Evolutionary conservation across 768 basidiomycete species (phyloP).

Genomic region (Rhizopogon sp.): DNA sequence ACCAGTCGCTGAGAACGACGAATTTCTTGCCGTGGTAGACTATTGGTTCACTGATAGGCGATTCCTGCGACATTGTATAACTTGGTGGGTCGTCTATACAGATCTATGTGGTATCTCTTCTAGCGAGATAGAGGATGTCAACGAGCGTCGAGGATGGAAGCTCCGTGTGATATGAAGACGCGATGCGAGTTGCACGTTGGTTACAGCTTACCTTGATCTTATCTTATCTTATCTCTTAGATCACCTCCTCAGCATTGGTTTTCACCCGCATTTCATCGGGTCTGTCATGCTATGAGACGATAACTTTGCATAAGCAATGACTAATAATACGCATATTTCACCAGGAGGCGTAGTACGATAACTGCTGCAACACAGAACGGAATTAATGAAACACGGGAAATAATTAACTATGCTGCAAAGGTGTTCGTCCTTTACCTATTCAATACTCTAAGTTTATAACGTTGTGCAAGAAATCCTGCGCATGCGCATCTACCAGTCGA

Average conservation of each 20-base stretch:
- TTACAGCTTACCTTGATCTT: neutral
- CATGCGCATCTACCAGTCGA: conserved; percentile 69
- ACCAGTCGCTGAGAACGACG: conserved; percentile 90
- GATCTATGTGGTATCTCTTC: neutral
- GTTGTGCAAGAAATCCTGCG: conserved; percentile 1
- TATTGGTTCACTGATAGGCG: conserved; percentile 73
- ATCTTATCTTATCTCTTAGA: conserved; percentile 16
- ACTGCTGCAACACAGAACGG: neutral
- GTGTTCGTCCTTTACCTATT: neutral
- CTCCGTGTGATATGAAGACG: neutral
- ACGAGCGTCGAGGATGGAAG: neutral
- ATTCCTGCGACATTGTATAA: conserved; percentile 42
- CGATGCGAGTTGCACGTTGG: neutral
- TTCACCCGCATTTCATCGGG: too few species aligned
- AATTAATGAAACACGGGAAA: neutral
- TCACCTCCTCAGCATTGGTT: neutral
- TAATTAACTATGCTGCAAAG: conserved; percentile 4
- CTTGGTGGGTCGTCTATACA: neutral
- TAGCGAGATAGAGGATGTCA: neutral
- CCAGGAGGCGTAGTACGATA: neutral
- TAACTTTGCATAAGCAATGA: neutral
- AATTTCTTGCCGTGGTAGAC: conserved; percentile 82
- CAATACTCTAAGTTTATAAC: neutral
- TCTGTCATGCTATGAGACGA: neutral
- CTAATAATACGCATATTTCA: neutral